Evolutionary conservation across 2,329 filamentous ascomycete genomes (phyloP), one percentile per base, ranked within the genome.

Genomic region (Alternaria conjuncta): DNA sequence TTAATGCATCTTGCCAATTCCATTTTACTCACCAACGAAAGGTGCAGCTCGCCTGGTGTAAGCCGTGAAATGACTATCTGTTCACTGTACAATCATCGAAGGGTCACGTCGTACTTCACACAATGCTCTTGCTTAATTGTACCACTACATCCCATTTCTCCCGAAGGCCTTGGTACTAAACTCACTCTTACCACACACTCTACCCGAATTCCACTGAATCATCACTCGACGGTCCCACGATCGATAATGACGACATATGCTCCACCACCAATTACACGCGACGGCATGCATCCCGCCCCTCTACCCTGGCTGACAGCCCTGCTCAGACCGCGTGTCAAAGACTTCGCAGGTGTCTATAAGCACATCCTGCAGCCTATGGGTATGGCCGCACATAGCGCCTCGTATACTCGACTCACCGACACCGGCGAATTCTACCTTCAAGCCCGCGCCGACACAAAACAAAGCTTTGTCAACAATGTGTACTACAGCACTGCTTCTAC

Each of bases 1-100:
- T 41, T 0, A 18, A 1, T 18, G n/a, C n/a, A 41, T 41, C 36
- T 41, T 41, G 36, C 36, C 36, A 18, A 41, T 18, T 41, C 15
- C 5, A 3, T 41, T 1, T 36, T 36, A 11, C 13, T 36, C 8
- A 18, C n/a, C 36, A 41, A 6, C 2, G 1, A 41, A 3, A 41
- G n/a, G 36, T 18, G 36, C 36, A 41, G 8, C 0, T 41, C 3
- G 2, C 2, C 36, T 41, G 0, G 0, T 41, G 36, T 0, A 41
- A 41, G 36, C 36, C 5, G 13, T 36, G 32, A 18, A 10, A 18
- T 41, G 15, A 41, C 0, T 0, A 9, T 18, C 4, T 41, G 36
- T 2, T 41, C 36, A 41, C 36, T 41, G 1, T 2, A 41, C 1
- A 41, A 11, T 1, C 36, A 18, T 18, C 0, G 5, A 41, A 18